Conservation (phyloP, 2,329 filamentous ascomycete genomes). For the Magnaporthiopsis poae region DNA sequence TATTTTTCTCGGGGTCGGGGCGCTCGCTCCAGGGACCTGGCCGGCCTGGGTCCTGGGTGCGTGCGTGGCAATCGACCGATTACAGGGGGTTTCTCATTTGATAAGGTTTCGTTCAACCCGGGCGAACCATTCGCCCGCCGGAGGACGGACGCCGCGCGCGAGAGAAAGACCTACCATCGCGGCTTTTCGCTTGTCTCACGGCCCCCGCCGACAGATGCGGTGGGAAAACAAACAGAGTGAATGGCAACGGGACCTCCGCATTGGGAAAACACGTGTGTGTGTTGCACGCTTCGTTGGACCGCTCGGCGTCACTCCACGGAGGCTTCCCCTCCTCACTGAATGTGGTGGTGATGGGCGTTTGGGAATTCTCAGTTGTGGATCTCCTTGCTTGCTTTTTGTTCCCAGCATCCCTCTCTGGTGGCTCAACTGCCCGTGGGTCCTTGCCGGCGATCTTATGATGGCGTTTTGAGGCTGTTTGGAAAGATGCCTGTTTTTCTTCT, state of each 20-base stretch:
- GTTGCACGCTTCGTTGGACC: not conserved
- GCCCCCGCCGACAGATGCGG: not conserved
- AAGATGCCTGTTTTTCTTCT: not conserved
- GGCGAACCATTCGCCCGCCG: too few relatives aligned
- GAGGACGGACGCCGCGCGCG: too few relatives aligned
- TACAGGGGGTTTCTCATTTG: too few relatives aligned
- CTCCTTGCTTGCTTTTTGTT: too few relatives aligned
- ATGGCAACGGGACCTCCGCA: not conserved
- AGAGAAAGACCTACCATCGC: too few relatives aligned
- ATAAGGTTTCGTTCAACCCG: too few relatives aligned
- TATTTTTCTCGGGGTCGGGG: too few relatives aligned
- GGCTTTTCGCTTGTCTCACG: too few relatives aligned
- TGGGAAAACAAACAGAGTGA: not conserved
- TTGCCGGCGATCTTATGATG: not conserved
- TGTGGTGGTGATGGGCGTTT: not conserved
- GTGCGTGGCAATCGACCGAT: not conserved
- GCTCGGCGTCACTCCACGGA: not conserved
- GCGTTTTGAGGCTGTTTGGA: not conserved
- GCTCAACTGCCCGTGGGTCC: not conserved
- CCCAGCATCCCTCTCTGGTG: too few relatives aligned
- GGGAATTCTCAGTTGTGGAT: too few relatives aligned
- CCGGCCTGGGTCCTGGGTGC: not conserved
- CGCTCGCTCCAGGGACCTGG: too few relatives aligned
- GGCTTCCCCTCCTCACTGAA: too few relatives aligned
- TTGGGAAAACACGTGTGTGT: not conserved